phyloP scores from a whole-genome alignment of 140 eudicot species.

The Artemisia princeps region DNA sequence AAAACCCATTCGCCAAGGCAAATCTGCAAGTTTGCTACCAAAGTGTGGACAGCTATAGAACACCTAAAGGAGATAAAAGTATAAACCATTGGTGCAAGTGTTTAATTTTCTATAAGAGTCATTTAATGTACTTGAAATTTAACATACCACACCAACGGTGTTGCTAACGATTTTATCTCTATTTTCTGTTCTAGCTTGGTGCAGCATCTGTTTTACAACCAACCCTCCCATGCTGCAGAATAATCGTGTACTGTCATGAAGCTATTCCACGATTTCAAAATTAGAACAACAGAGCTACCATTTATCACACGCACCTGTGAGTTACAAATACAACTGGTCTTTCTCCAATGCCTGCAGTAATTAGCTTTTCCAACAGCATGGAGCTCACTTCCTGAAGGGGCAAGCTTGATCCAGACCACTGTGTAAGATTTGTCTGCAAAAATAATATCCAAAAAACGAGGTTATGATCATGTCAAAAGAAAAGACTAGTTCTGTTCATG shows the following conservation, averaged over 20 bases:
- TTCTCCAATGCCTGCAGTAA: slow-evolving; percentile 91
- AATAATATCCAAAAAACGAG: slow-evolving; percentile 1
- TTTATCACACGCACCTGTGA: slow-evolving; percentile 52
- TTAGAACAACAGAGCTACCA: neutral
- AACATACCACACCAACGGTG: slow-evolving; percentile 85
- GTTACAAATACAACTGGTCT: slow-evolving; percentile 92
- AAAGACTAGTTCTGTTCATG: neutral
- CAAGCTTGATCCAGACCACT: slow-evolving; percentile 96
- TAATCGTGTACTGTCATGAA: slow-evolving; percentile 6
- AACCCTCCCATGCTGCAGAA: slow-evolving; percentile 90
- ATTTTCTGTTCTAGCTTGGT: slow-evolving; percentile 71
- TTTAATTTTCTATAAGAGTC: neutral
- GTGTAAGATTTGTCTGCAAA: slow-evolving; percentile 91
- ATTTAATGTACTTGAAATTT: slow-evolving; percentile 2
- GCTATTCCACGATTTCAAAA: neutral
- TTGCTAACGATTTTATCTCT: slow-evolving; percentile 58
- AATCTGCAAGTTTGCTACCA: slow-evolving; percentile 96
- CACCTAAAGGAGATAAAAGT: slow-evolving; percentile 38
- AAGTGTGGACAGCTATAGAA: slow-evolving; percentile 95
- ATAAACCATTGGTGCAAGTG: neutral
- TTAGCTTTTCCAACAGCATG: slow-evolving; percentile 72
- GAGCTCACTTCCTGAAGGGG: slow-evolving; percentile 99
- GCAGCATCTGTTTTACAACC: slow-evolving; percentile 89
- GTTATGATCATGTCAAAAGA: slow-evolving; percentile 7
- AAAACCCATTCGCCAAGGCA: slow-evolving; percentile 98